phyloP scores from a whole-genome alignment of 176 grass and related monocot genomes.

The Aegilops bicornis region DNA sequence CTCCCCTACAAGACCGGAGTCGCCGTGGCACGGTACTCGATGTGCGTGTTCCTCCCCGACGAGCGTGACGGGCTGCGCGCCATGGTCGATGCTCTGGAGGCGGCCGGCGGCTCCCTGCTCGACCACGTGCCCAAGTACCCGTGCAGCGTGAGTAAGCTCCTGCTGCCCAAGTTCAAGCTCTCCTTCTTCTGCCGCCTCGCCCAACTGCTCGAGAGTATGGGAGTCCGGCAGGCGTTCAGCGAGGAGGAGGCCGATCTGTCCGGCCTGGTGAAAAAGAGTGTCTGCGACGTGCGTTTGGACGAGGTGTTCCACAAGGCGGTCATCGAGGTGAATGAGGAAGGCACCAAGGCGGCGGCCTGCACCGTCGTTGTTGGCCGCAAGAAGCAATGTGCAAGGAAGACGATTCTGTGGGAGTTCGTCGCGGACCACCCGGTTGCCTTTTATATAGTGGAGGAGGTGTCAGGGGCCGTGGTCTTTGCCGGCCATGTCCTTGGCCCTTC shows the following conservation, averaged over 20 bases:
- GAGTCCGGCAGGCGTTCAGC: background rate
- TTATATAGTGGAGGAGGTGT: background rate
- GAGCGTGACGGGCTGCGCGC: conserved; percentile 2
- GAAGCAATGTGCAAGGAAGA: background rate
- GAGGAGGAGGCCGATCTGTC: background rate
- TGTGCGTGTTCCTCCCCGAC: conserved; percentile 38
- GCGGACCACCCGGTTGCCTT: conserved; percentile 10
- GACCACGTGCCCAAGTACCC: background rate
- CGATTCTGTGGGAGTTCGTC: background rate
- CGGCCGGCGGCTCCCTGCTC: background rate
- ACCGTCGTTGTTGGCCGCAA: background rate
- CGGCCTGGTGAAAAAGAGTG: background rate
- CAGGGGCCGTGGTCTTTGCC: background rate
- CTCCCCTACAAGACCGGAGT: background rate
- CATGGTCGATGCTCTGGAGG: background rate
- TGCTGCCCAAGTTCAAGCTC: conserved; percentile 9
- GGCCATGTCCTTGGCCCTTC: conserved; percentile 1
- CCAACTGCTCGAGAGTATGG: background rate
- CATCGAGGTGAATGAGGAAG: background rate
- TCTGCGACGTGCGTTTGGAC: background rate
- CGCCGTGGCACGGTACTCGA: background rate
- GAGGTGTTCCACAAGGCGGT: conserved; percentile 15
- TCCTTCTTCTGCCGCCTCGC: background rate
- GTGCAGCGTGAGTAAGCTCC: background rate
- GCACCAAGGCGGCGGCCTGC: background rate